These are phyloP conservation scores for Conticribra weissflogii DNA, from an alignment of 108 stramenopile species.

Conservation along the genomic window DNA sequence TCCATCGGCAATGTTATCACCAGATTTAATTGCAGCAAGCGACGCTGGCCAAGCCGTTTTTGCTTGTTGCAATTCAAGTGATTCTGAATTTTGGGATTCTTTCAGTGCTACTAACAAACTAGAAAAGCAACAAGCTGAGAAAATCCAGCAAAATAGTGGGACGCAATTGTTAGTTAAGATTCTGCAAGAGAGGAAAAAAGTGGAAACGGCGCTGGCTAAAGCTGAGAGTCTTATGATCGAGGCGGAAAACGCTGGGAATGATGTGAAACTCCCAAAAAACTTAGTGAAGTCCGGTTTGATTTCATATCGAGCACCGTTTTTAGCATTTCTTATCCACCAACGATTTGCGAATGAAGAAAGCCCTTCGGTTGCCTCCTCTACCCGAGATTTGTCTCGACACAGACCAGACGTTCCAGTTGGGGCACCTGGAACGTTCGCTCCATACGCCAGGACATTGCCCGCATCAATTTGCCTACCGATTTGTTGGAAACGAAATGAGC, in stretches of 20 bases:
- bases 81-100: constrained; percentile 67
- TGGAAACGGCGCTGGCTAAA: constrained; percentile 53
- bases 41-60: constrained; percentile 81
- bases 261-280: constrained; percentile 14
- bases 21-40: constrained; percentile 86
- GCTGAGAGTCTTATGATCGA: constrained; percentile 20
- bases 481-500: constrained; percentile 88
- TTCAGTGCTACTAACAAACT: constrained; percentile 71
- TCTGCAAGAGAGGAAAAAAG: constrained; percentile 81
- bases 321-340: constrained; percentile 77
- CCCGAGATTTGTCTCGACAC: constrained; percentile 13
- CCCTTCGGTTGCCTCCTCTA: constrained; percentile 51
- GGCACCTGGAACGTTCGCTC: constrained; percentile 73
- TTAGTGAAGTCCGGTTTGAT: constrained; percentile 27
- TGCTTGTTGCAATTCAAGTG: constrained; percentile 58
- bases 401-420: constrained; percentile 28
- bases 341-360: constrained; percentile 64
- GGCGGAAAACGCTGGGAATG: constrained; percentile 18
- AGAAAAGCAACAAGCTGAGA: constrained; percentile 53
- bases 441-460: constrained; percentile 87
- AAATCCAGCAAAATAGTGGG: constrained; percentile 60
- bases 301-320: constrained; percentile 42
- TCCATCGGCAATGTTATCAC: constrained; percentile 75
- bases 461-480: constrained; percentile 77
- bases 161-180: constrained; percentile 86